These are phyloP conservation scores for Ganoderma resinaceum DNA, from an alignment of 1,284 basidiomycete species.

Conservation along the genomic window DNA sequence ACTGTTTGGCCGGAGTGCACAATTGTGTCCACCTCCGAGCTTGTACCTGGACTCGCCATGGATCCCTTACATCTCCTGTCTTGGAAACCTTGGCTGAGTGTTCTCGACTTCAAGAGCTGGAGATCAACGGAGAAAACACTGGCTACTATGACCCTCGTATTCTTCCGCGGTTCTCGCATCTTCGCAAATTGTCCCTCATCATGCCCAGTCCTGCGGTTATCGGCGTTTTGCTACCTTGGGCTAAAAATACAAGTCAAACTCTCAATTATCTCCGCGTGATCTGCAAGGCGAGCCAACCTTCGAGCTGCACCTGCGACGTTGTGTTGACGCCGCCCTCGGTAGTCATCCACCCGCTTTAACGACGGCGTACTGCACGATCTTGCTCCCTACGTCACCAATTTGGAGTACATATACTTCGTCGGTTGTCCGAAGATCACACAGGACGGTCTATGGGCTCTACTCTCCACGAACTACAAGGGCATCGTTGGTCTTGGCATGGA, in stretches of 20 bases:
- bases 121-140: constrained; percentile 71
- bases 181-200: constrained; percentile 62
- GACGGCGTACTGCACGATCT: constrained; percentile 58
- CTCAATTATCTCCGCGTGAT: constrained; percentile 66
- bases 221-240: constrained; percentile 57
- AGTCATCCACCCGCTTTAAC: constrained; percentile 64
- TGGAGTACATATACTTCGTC: constrained; percentile 64
- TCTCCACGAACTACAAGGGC: constrained; percentile 51
- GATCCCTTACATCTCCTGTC: constrained; percentile 64
- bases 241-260: constrained; percentile 48
- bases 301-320: neutral
- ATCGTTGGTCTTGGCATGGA: constrained; percentile 65
- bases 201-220: constrained; percentile 71
- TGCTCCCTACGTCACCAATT: constrained; percentile 51
- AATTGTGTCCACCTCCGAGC: constrained; percentile 67
- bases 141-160: constrained; percentile 59
- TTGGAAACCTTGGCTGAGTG: constrained; percentile 56
- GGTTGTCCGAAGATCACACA: constrained; percentile 77
- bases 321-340: constrained; percentile 17
- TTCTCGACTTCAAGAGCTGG: constrained; percentile 56
- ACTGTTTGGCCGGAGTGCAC: constrained; percentile 55
- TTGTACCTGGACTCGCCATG: constrained; percentile 80
- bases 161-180: constrained; percentile 52
- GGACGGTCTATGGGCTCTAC: constrained; percentile 56
- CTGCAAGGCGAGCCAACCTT: constrained; percentile 60